Evolutionary conservation across 306 rosid species (phyloP), one percentile per base, ranked within the genome.

Genomic region (Ziziphus jujuba): DNA sequence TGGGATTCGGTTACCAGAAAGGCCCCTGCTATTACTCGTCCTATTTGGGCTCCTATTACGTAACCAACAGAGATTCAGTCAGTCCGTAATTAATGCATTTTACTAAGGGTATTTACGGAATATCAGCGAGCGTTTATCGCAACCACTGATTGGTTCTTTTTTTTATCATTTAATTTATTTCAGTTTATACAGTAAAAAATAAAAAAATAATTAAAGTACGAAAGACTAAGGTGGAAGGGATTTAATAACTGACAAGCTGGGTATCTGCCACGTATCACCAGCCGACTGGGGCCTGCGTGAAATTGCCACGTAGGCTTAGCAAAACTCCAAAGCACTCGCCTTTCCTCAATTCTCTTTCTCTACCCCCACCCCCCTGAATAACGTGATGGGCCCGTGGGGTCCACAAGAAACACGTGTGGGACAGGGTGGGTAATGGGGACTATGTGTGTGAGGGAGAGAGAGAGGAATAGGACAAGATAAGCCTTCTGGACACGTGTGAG

Each of bases 401-500:
- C 76, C 53, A 34, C 25, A 20, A 11, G 5, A 33, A 34, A 65
- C 86, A 84, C 80, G 77, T 82, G 89, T 76, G 81, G 77, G 84
- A 59, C 75, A 65, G 70, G 84, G 74, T 55, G 16, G 71, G 66
- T 28, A 38, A 28, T 1, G 2, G 33, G 33, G 33, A n/a, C n/a
- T n/a, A n/a, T n/a, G n/a, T n/a, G n/a, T n/a, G n/a, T n/a, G n/a
- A n/a, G n/a, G n/a, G n/a, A n/a, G n/a, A n/a, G n/a, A 28, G 33
- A 59, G 56, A 50, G 77, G 61, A 67, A 59, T 75, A 77, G 70
- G 65, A 53, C 70, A 60, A 57, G 48, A 8, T n/a, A 28, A 44
- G 35, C 65, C 35, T 8, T 43, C 44, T n/a, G 63, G 81, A 66
- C 86, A 84, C 89, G 92, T 80, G 91, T 67, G 82, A 79, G 8